Evolutionary conservation across 1,139 yeast species (phyloP).

Genomic region (Pichia sp.): DNA sequence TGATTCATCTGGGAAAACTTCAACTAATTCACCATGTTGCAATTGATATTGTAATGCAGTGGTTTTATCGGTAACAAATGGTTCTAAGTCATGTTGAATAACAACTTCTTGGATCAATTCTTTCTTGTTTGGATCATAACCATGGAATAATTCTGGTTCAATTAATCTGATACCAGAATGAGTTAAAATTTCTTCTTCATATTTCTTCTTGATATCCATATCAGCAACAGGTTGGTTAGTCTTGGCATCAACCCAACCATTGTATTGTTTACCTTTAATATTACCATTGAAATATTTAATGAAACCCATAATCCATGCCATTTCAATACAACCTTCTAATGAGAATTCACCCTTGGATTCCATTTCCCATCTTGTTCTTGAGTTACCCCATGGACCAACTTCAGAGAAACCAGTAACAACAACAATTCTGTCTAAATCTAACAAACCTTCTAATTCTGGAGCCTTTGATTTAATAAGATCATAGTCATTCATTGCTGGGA

Average conservation of each 20-base stretch:
- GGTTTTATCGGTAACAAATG: constrained; percentile 91
- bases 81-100: constrained; percentile 91
- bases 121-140: constrained; percentile 92
- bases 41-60: constrained; percentile 91
- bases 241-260: constrained; percentile 98
- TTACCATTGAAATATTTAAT: constrained; percentile 86
- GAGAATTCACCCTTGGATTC: constrained; percentile 93
- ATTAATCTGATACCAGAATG: constrained; percentile 96
- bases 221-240: constrained; percentile 91
- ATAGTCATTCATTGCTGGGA: constrained; percentile 81
- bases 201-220: constrained; percentile 84
- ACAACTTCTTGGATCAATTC: constrained; percentile 91
- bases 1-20: constrained; percentile 71
- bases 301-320: constrained; percentile 99
- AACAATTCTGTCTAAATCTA: constrained; percentile 84
- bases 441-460: constrained; percentile 80
- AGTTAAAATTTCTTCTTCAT: constrained; percentile 79
- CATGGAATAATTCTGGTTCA: constrained; percentile 90
- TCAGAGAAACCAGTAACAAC: constrained; percentile 97
- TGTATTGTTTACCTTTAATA: constrained; percentile 79
- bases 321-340: constrained; percentile 96
- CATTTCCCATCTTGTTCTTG: constrained; percentile 99
- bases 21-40: constrained; percentile 93
- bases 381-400: constrained; percentile 99
- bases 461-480: constrained; percentile 64